Evolutionary conservation across 306 rosid genomes (phyloP), one percentile per base, ranked within the genome.

Genomic region (Malus sieversii): DNA sequence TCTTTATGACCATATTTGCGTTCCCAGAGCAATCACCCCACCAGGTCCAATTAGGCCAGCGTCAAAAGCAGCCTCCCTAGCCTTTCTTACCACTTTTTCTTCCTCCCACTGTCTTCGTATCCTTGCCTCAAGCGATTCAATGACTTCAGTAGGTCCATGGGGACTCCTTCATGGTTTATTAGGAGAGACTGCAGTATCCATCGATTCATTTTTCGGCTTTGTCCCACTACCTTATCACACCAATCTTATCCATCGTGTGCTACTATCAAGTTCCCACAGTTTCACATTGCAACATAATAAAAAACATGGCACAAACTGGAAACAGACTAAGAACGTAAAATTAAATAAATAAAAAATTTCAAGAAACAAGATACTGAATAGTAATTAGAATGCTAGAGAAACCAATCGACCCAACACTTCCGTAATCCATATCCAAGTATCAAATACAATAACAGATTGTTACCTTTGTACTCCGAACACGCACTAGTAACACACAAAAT

Each of bases 401-500:
- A 71, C 25, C 55, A 73, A 73, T 23, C 29, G 25, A 44, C 69
- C 19, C 44, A 73, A 32, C 29, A 73, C 27, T 60, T n/a, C 0
- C 66, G 9, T n/a, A 8, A 72, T 35, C 15, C 63, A 72, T 72
- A 57, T 72, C 27, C 6, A 44, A 73, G 44, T 40, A 25, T 14
- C 51, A 51, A 60, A 60, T 73, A 25, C 44, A 27, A 8, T 10
- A 30, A 61, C 61, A 25, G 13, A 61, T 42, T 44, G 69, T 73
- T 60, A 73, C 77, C 69, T 27, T 45, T 10, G 16, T 73, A 78
- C 64, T 66, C 80, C n/a, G 40, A 72, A 59, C 71, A 70, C 40
- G 66, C 75, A n/a, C 61, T 30, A 55, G 42, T 6, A 25, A 57
- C 61, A 59, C 70, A 46, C 75, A 75, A 60, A 58, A 52, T 20